phyloP scores from a whole-genome alignment of 2,329 filamentous ascomycete genomes.

The Hortaea werneckii region DNA sequence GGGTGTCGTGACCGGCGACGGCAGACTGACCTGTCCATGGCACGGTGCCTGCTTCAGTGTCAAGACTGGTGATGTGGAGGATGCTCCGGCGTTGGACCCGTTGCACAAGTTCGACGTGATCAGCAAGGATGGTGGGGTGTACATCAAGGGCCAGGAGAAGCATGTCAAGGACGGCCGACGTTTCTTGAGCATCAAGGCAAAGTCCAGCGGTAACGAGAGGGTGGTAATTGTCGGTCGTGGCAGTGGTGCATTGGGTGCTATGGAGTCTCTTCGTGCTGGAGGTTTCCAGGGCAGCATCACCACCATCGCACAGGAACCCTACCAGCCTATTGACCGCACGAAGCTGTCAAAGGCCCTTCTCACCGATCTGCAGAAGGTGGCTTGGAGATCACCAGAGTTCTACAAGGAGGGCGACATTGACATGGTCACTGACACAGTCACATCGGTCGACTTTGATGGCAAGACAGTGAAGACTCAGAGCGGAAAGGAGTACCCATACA shows the following conservation, averaged over 20 bases:
- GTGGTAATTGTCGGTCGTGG: slow-evolving; percentile 82
- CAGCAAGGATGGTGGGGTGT: slow-evolving; percentile 74
- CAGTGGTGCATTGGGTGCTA: slow-evolving; percentile 67
- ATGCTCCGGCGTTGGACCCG: slow-evolving; percentile 83
- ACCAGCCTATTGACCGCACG: slow-evolving; percentile 72
- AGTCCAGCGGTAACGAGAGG: slow-evolving; percentile 47
- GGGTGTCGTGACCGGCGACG: slow-evolving; percentile 72
- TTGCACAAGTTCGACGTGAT: slow-evolving; percentile 70
- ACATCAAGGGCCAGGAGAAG: slow-evolving; percentile 69
- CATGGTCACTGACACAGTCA: slow-evolving; percentile 48
- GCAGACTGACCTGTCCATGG: slow-evolving; percentile 87
- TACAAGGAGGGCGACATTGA: slow-evolving; percentile 56
- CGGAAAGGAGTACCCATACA: slow-evolving; percentile 64
- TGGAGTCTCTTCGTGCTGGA: slow-evolving; percentile 72
- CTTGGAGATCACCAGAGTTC: slow-evolving; percentile 66
- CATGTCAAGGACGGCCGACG: slow-evolving; percentile 67
- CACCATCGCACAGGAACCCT: slow-evolving; percentile 72
- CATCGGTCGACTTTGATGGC: slow-evolving; percentile 61
- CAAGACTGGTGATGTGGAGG: slow-evolving; percentile 83
- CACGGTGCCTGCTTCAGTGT: slow-evolving; percentile 95
- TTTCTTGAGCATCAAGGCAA: slow-evolving; percentile 64
- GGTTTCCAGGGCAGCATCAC: slow-evolving; percentile 75
- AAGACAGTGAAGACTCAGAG: slow-evolving; percentile 67
- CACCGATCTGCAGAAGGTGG: slow-evolving; percentile 67
- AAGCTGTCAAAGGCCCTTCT: slow-evolving; percentile 93